Evolutionary conservation across 805 yeast species (phyloP), one percentile per base, ranked within the genome.

Genomic region (Candida chauliodis): DNA sequence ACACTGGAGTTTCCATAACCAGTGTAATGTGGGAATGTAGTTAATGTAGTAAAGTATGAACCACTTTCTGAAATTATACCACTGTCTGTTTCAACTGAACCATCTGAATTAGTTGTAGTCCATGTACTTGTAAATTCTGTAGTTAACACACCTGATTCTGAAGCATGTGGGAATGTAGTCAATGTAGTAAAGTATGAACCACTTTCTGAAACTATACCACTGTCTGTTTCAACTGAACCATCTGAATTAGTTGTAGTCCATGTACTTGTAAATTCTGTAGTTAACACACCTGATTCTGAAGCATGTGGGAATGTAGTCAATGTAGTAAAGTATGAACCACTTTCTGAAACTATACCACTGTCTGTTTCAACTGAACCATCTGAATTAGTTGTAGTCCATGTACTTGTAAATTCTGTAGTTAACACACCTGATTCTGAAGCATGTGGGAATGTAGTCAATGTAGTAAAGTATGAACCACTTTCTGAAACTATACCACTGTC

Each of bases 311-410:
- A 30, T 5, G 40, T 37, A 13, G 24, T 13, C 3, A 37, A 9
- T 10, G 35, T 37, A 13, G 36, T 24, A 8, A 27, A 31, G 10
- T 21, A 30, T 14, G 35, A 20, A 14, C 34, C 39, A 31, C 22
- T n/a, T 17, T 30, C 19, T 10, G 39, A 36, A 26, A 38, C 52
- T 20, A 50, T 47, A 14, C 51, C 42, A 11, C 42, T 30, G 8
- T 39, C 40, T 17, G 53, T 50, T 16, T 28, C 45, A 28, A 45
- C 45, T 5, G 39, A 45, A 16, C 47, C 45, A 15, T 30, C 40
- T 15, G 48, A 39, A 20, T 40, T 40, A 4, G 42, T 36, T 2
- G 53, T 51, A 4, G 43, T 38, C 27, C 36, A 36, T 1, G 50
- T 46, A 7, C 51, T 49, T 15, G 48, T 38, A 32, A 40, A 49